phyloP scores from a whole-genome alignment of 441 rosid genomes.

The Erodium texanum region DNA sequence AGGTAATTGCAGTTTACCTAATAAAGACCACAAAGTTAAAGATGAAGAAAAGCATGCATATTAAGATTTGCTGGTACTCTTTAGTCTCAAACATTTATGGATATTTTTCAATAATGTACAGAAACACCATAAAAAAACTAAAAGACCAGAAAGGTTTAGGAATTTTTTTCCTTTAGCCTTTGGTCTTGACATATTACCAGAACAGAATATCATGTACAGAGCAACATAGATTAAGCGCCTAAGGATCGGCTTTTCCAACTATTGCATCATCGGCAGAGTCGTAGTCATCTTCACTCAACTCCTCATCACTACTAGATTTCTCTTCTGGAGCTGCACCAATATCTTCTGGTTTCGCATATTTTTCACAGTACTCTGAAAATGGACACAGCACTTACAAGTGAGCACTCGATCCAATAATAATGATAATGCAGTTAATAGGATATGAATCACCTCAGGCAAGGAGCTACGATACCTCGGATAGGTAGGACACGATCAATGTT shows the following conservation, averaged over 20 bases:
- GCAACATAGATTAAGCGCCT: constrained; percentile 17
- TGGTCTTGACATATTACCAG: constrained; percentile 23
- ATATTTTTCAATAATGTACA: not conserved
- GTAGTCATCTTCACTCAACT: constrained; percentile 71
- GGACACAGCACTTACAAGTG: not conserved
- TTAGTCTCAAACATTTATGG: not conserved
- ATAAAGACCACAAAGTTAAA: too few relatives aligned
- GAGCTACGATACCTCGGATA: too few relatives aligned
- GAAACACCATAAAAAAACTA: constrained; percentile 14
- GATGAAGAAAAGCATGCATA: not conserved
- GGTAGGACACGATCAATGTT: too few relatives aligned
- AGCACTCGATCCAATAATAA: not conserved
- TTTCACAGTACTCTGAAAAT: constrained; percentile 64
- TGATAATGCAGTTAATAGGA: too few relatives aligned
- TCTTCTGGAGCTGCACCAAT: constrained; percentile 46
- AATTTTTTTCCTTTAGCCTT: constrained; percentile 30
- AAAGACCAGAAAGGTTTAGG: constrained; percentile 16
- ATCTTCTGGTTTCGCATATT: constrained; percentile 74
- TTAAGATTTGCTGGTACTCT: not conserved
- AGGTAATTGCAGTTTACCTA: too few relatives aligned
- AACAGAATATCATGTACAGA: constrained; percentile 35
- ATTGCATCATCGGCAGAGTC: constrained; percentile 53
- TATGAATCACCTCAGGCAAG: too few relatives aligned
- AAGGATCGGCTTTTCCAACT: constrained; percentile 73
- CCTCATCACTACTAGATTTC: constrained; percentile 63